Evolutionary conservation across 805 yeast species (phyloP), one percentile per base, ranked within the genome.

Genomic region (Lipomyces sp.): DNA sequence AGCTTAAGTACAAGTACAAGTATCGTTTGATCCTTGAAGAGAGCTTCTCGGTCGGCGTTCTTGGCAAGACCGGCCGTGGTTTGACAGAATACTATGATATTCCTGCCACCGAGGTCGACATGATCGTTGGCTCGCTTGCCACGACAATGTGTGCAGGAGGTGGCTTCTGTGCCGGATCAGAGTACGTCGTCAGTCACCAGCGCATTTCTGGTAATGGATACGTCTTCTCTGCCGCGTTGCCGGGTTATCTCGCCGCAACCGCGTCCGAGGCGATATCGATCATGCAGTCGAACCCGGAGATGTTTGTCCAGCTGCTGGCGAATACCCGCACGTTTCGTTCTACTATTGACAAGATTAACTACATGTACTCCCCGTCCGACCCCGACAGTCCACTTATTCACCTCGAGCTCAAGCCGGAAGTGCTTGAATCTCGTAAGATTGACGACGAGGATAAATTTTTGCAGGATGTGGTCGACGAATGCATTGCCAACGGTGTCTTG

Each of bases 171-270:
- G 90, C 90, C 35, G 99, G 98, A 65, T 88, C 85, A 53, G 78
- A 80, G 33, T 88, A 88, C 63, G 91, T 95, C 92, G 86, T 92
- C 42, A 87, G 88, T 72, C 97, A 94, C 80, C 99, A 95, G 82
- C 87, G 97, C 77, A 89, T 95, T 73, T 89, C 92, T 32, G 90
- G 97, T 13, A 83, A 83, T 71, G 97, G 97, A 2, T 95, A 92
- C 76, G 95, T 95, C 67, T 95, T 91, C 77, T 90, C 96, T 74
- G 99, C 99, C 6, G 85, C 97, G 0, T 84, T 94, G 76, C 98
- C 99, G 11, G 96, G 98, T 32, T 94, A 90, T 78, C 85, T 92
- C 54, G 96, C 97, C 0, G 83, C 81, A 64, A 87, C 87, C 2
- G 85, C 84, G 0, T 84, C 90, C 0, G 81, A 81, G 62, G 84